A percentile compares a stretch with the other conserved stretches of the same genome.
phyloP scores from a whole-genome alignment of 1,139 yeast genomes.

The Saccharomycopsis crataegensis region DNA sequence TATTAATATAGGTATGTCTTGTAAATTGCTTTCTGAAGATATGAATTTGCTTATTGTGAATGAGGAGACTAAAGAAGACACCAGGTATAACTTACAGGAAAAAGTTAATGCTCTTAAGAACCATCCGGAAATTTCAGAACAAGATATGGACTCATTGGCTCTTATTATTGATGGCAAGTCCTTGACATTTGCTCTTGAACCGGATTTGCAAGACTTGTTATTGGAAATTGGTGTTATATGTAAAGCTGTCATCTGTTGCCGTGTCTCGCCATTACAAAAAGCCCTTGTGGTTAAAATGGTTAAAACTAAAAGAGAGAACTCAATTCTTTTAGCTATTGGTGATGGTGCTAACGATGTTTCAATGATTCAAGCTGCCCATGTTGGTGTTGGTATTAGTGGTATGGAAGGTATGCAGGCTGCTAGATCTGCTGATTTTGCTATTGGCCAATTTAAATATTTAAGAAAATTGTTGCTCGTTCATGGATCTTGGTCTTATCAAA shows the following conservation, averaged over 20 bases:
- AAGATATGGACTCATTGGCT: slow-evolving; percentile 78
- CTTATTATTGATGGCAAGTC: slow-evolving; percentile 92
- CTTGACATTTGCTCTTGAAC: slow-evolving; percentile 74
- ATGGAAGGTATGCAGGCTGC: slow-evolving; percentile 99
- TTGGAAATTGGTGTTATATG: slow-evolving; percentile 78
- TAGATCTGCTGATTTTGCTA: slow-evolving; percentile 92
- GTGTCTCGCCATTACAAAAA: slow-evolving; percentile 96
- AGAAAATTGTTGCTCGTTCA: slow-evolving; percentile 81
- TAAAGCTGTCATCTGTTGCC: slow-evolving; percentile 93
- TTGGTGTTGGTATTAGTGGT: slow-evolving; percentile 97
- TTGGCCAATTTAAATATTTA: slow-evolving; percentile 89
- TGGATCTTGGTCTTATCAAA: slow-evolving; percentile 96
- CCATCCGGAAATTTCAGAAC: slow-evolving; percentile 54
- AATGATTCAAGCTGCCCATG: slow-evolving; percentile 98
- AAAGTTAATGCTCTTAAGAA: slow-evolving; percentile 65
- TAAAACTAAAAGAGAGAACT: slow-evolving; percentile 66
- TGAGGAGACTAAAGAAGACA: slow-evolving; percentile 73
- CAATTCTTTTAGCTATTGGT: slow-evolving; percentile 85
- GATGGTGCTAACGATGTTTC: slow-evolving; percentile 99
- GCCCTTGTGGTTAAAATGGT: slow-evolving; percentile 94
- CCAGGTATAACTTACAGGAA: slow-evolving; percentile 61
- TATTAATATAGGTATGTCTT: slow-evolving; percentile 96
- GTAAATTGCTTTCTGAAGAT: slow-evolving; percentile 88
- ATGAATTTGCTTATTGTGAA: slow-evolving; percentile 89
- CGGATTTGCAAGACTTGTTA: slow-evolving; percentile 70